phyloP scores from a whole-genome alignment of 495 filamentous ascomycete genomes.

The Cryomyces minteri region DNA sequence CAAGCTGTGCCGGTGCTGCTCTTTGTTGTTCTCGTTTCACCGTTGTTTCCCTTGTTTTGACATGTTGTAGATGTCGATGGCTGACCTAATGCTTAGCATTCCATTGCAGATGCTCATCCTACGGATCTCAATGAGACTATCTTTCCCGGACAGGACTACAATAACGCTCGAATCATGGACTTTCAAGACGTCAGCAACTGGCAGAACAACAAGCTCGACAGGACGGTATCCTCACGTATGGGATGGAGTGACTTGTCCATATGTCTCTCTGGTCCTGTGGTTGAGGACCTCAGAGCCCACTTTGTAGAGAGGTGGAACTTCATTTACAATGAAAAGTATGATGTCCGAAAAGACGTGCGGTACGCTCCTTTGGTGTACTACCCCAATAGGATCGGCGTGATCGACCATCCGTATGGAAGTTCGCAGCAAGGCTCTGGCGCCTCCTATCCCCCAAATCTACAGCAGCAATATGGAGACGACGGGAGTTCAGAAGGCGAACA shows the following conservation, averaged over 20 bases:
- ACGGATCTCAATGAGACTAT: constrained; percentile 52
- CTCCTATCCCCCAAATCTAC: too few relatives aligned
- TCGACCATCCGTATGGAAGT: too few relatives aligned
- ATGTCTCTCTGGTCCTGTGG: constrained; percentile 60
- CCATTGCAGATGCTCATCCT: constrained; percentile 74
- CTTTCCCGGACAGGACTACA: constrained; percentile 89
- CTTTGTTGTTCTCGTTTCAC: too few relatives aligned
- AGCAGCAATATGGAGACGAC: too few relatives aligned
- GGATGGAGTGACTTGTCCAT: constrained; percentile 86
- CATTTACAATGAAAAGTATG: constrained; percentile 73
- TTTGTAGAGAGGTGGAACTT: constrained; percentile 90
- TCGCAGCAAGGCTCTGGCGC: too few relatives aligned
- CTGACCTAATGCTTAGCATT: constrained; percentile 26
- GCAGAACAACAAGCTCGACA: constrained; percentile 51
- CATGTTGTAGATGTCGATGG: too few relatives aligned
- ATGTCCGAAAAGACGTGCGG: constrained; percentile 38
- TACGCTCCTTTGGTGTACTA: constrained; percentile 21
- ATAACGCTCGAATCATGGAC: constrained; percentile 76
- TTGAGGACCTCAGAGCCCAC: constrained; percentile 58
- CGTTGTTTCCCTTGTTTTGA: too few relatives aligned
- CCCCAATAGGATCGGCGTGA: too few relatives aligned
- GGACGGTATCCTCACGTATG: constrained; percentile 54
- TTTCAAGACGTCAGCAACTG: constrained; percentile 73
- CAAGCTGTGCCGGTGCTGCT: too few relatives aligned
- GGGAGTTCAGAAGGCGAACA: neutral